These are phyloP conservation scores for Suhomyces maxii DNA, from an alignment of 1,139 yeast species.

Conservation along the genomic window DNA sequence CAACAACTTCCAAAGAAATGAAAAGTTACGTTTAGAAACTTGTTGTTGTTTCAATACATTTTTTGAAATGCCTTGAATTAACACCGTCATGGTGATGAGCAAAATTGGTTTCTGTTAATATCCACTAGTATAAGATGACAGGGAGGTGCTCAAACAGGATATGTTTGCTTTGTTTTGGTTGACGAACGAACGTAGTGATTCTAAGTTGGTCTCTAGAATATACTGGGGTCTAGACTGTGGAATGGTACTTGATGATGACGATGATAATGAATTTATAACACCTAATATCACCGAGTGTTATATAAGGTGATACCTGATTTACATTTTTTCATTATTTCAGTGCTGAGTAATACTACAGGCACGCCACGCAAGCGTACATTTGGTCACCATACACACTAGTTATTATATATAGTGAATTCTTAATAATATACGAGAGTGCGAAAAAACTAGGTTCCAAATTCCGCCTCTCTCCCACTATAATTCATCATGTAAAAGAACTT, in stretches of 20 bases:
- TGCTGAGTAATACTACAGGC: neutral
- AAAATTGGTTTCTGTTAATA: neutral
- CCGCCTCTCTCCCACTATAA: neutral
- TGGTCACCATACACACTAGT: neutral
- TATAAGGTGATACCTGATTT: neutral
- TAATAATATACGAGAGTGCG: too few relatives aligned
- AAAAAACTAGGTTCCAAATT: too few relatives aligned
- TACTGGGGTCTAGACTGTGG: neutral
- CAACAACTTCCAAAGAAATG: slow-evolving; percentile 41
- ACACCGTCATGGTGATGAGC: slow-evolving; percentile 6
- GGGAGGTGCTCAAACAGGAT: neutral
- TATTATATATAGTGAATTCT: too few relatives aligned
- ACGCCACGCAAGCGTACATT: neutral
- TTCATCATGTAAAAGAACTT: neutral
- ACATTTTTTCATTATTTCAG: neutral
- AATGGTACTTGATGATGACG: neutral
- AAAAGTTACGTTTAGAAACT: slow-evolving; percentile 24
- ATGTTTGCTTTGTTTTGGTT: neutral
- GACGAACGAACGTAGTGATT: neutral
- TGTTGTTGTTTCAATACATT: neutral
- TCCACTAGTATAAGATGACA: neutral
- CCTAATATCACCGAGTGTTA: neutral
- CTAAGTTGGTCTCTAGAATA: too few relatives aligned
- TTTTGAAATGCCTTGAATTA: slow-evolving; percentile 6
- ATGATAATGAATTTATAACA: neutral